These are phyloP conservation scores for Rosa lucieae DNA, from an alignment of 306 rosid genomes.

Conservation along the genomic window DNA sequence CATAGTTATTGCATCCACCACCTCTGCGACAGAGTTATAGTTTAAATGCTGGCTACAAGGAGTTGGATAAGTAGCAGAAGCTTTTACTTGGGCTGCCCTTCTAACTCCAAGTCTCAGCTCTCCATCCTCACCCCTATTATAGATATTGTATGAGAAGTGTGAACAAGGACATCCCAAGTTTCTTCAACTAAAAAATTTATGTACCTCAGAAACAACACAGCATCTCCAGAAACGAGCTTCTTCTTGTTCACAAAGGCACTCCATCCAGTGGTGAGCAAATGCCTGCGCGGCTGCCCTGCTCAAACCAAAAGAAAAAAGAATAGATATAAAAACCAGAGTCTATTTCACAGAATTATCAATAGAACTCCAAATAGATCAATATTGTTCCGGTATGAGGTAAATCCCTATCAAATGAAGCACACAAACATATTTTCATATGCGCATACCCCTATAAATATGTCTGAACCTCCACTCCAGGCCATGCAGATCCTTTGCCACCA, in stretches of 20 bases:
- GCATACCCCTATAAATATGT: constrained; percentile 85
- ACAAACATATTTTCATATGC: neutral
- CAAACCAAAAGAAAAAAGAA: constrained; percentile 10
- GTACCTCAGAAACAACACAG: constrained; percentile 94
- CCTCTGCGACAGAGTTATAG: constrained; percentile 51
- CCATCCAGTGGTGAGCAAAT: constrained; percentile 99
- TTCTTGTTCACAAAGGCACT: constrained; percentile 99
- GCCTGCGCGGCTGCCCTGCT: constrained; percentile 98
- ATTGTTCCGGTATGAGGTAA: neutral
- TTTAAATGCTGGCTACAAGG: constrained; percentile 55
- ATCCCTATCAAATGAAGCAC: neutral
- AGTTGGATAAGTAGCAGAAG: constrained; percentile 43
- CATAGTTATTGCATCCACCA: constrained; percentile 60
- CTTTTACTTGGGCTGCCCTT: constrained; percentile 80
- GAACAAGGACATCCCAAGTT: neutral
- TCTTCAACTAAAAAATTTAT: neutral
- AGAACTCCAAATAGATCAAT: neutral
- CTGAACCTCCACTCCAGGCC: constrained; percentile 94
- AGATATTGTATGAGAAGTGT: constrained; percentile 3
- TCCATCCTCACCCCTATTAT: constrained; percentile 85
- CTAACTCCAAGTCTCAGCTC: constrained; percentile 87
- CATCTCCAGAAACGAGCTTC: constrained; percentile 97
- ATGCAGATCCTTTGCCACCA: constrained; percentile 92
- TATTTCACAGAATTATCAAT: neutral
- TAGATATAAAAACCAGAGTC: neutral